phyloP scores from a whole-genome alignment of 2,329 filamentous ascomycete genomes.

The Aciculosporium take region DNA sequence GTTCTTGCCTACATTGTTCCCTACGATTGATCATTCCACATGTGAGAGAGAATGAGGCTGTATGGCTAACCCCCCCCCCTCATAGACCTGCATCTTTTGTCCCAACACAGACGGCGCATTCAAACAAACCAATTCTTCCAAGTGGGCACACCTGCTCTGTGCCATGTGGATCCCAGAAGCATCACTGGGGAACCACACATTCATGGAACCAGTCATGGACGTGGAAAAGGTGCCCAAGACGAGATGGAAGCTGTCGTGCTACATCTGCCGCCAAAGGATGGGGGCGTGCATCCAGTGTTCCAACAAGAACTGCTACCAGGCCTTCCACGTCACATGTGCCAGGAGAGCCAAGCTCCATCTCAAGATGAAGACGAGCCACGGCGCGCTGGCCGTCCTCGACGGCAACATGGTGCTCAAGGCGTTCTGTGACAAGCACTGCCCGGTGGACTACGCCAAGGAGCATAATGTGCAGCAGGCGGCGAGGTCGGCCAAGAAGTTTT shows the following conservation, averaged over 20 bases:
- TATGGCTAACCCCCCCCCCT: not conserved
- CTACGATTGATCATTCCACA: not conserved
- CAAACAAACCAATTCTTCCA: slow-evolving; percentile 91
- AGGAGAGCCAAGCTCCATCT: slow-evolving; percentile 75
- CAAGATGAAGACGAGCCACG: slow-evolving; percentile 90
- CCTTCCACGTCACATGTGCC: slow-evolving; percentile 94
- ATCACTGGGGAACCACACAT: slow-evolving; percentile 84
- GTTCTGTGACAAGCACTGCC: slow-evolving; percentile 91
- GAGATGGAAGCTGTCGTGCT: slow-evolving; percentile 86
- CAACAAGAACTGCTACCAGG: slow-evolving; percentile 92
- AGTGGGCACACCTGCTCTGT: slow-evolving; percentile 93
- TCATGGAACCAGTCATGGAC: slow-evolving; percentile 97
- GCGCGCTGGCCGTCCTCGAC: slow-evolving; percentile 59
- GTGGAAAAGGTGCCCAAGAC: slow-evolving; percentile 94
- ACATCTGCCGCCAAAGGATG: slow-evolving; percentile 96
- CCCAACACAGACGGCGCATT: slow-evolving; percentile 96
- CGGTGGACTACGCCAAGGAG: slow-evolving; percentile 74
- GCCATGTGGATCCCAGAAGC: slow-evolving; percentile 99
- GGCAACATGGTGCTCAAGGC: slow-evolving; percentile 79
- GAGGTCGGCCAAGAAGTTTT: slow-evolving; percentile 73
- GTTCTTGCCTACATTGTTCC: no score
- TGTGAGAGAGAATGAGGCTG: not conserved
- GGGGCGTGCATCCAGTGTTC: slow-evolving; percentile 96
- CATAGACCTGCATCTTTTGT: slow-evolving; percentile 86
- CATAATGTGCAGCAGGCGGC: slow-evolving; percentile 72